Percentiles rank a stretch among this genome's conserved stretches.
Evolutionary conservation across 2,329 filamentous ascomycete species (phyloP).

Genomic region (Trichoderma oligosporum): DNA sequence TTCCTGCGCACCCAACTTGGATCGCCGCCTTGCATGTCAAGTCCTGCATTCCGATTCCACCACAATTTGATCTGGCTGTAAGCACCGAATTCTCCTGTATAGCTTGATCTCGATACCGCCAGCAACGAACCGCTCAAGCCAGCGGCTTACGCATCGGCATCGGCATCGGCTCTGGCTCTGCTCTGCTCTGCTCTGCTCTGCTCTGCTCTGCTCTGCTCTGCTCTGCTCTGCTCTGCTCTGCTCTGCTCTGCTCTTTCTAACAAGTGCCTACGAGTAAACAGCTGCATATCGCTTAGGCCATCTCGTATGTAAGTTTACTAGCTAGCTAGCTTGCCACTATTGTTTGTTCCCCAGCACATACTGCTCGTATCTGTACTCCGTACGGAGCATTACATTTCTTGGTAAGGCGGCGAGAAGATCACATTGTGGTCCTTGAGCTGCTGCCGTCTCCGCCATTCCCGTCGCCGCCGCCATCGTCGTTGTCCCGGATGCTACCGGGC

Average conservation of each 20-base stretch:
- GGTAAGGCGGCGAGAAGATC: slow-evolving; percentile 12
- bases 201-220: neutral
- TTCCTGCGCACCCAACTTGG: slow-evolving; percentile 2
- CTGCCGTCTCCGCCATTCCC: slow-evolving; percentile 17
- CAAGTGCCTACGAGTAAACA: too few relatives aligned
- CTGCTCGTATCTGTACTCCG: neutral
- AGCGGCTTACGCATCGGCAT: slow-evolving; percentile 4
- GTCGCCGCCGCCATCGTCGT: slow-evolving; percentile 14
- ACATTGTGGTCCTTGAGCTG: slow-evolving; percentile 13
- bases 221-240: neutral
- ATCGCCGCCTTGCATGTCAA: slow-evolving; percentile 14
- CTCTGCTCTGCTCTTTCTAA: too few relatives aligned
- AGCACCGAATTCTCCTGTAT: neutral
- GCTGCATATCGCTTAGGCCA: neutral
- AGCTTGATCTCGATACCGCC: neutral
- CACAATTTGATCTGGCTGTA: slow-evolving; percentile 1
- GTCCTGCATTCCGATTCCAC: slow-evolving; percentile 15
- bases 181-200: neutral
- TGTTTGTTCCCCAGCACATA: neutral
- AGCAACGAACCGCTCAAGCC: slow-evolving; percentile 12
- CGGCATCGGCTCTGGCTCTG: too few relatives aligned
- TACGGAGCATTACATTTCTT: neutral
- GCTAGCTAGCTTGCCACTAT: neutral
- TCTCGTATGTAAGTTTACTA: slow-evolving; percentile 3
- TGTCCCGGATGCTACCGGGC: slow-evolving; percentile 18